A percentile compares a stretch with the other conserved stretches of the same genome.
These are phyloP conservation scores for thale cress (Arabidopsis thaliana) DNA, from an alignment of 345 rosid species.

Conservation along the genomic window TAIR10.1 NC_003074.8:3788001-3788500, in stretches of 20 bases:
- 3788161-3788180: conserved; percentile 42
- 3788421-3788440: conserved; percentile 69
- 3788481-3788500: conserved; percentile 78
- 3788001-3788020: conserved; percentile 62
- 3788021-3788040: conserved; percentile 76
- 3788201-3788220: conserved; percentile 33
- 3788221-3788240: conserved; percentile 67
- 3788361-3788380: conserved; percentile 85
- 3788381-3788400: conserved; percentile 93
- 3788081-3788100: conserved; percentile 99
- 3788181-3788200: conserved; percentile 35
- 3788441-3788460: conserved; percentile 72
- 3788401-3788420: conserved; percentile 95
- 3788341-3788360: conserved; percentile 85
- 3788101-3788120: conserved; percentile 54
- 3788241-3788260: conserved; percentile 66
- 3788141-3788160: conserved; percentile 90
- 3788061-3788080: conserved; percentile 78
- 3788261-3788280: conserved; percentile 74
- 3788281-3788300: conserved; percentile 56
- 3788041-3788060: conserved; percentile 48
- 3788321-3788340: conserved; percentile 80
- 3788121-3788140: conserved; percentile 81
- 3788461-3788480: conserved; percentile 67
- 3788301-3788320: conserved; percentile 66